Conservation (phyloP, 768 basidiomycete genomes). For the Pulveroboletus sp. region DNA sequence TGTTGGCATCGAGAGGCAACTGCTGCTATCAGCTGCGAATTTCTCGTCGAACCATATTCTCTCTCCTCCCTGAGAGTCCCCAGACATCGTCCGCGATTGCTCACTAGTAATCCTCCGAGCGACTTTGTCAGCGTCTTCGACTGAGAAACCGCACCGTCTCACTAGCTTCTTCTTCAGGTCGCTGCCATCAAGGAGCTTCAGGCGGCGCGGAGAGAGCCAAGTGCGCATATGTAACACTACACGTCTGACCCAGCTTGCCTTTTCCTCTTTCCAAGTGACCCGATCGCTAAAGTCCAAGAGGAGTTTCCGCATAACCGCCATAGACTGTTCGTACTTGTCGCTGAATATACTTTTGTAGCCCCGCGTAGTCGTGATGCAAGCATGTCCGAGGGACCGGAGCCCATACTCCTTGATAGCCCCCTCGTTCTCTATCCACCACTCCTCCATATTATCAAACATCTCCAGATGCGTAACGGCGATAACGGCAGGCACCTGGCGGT, state of each 20-base stretch:
- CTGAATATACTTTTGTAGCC: conserved; percentile 17
- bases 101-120: conserved; percentile 21
- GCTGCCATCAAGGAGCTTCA: conserved; percentile 7
- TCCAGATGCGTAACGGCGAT: conserved; percentile 37
- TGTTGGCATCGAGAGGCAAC: conserved; percentile 11
- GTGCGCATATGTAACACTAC: conserved; percentile 23
- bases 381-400: conserved; percentile 36
- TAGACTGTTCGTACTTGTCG: conserved; percentile 36
- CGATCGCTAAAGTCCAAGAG: conserved; percentile 16
- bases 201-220: conserved; percentile 20
- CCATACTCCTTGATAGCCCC: conserved; percentile 28
- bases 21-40: conserved; percentile 3
- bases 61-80: conserved; percentile 11
- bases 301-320: conserved; percentile 17
- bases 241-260: conserved; percentile 24
- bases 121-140: conserved; percentile 17
- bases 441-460: conserved; percentile 30
- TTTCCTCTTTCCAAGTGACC: conserved; percentile 25
- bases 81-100: conserved; percentile 3
- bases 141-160: conserved; percentile 22
- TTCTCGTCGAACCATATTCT: conserved; percentile 22
- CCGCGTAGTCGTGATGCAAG: conserved; percentile 39
- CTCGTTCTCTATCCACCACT: conserved; percentile 42
- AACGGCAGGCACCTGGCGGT: conserved; percentile 28
- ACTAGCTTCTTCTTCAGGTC: conserved; percentile 21